A percentile compares a stretch with the other conserved stretches of the same genome.
Conservation (phyloP, 495 filamentous ascomycete genomes). For the Letharia columbiana region DNA sequence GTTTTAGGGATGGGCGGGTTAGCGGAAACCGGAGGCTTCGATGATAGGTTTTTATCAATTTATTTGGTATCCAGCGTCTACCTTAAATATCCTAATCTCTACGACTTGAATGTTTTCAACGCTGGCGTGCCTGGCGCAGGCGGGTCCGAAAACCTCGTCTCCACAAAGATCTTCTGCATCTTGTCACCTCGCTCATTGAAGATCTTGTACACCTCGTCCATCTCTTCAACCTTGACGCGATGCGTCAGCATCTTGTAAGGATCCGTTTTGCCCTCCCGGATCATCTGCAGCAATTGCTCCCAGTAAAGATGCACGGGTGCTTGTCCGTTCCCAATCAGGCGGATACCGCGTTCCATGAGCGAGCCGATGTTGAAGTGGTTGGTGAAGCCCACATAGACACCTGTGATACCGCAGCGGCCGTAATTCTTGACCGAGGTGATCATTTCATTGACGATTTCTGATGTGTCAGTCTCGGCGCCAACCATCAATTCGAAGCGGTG, state of each 20-base stretch:
- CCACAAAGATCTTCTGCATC: constrained; percentile 64
- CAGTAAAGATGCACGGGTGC: constrained; percentile 80
- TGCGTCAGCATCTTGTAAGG: constrained; percentile 75
- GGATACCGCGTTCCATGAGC: constrained; percentile 79
- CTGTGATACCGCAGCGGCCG: constrained; percentile 69
- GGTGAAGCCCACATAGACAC: constrained; percentile 73
- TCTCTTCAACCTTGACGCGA: constrained; percentile 64
- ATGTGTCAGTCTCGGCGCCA: constrained; percentile 76
- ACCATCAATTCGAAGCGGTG: constrained; percentile 68
- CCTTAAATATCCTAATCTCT: not conserved
- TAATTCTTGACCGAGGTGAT: constrained; percentile 67
- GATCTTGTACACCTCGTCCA: constrained; percentile 59
- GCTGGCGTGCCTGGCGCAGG: constrained; percentile 44
- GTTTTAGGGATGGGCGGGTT: not conserved
- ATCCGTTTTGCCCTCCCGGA: constrained; percentile 62
- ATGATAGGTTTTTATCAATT: not conserved
- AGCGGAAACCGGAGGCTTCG: not conserved
- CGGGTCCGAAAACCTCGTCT: constrained; percentile 57
- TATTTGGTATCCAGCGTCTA: not conserved
- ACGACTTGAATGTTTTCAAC: constrained; percentile 36
- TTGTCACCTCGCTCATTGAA: constrained; percentile 61
- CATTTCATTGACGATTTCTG: constrained; percentile 84
- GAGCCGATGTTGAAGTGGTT: constrained; percentile 80
- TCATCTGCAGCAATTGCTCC: constrained; percentile 61
- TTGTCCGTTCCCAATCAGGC: constrained; percentile 75